Evolutionary conservation across 441 rosid genomes (phyloP).

Genomic region (Jatropha multifida): DNA sequence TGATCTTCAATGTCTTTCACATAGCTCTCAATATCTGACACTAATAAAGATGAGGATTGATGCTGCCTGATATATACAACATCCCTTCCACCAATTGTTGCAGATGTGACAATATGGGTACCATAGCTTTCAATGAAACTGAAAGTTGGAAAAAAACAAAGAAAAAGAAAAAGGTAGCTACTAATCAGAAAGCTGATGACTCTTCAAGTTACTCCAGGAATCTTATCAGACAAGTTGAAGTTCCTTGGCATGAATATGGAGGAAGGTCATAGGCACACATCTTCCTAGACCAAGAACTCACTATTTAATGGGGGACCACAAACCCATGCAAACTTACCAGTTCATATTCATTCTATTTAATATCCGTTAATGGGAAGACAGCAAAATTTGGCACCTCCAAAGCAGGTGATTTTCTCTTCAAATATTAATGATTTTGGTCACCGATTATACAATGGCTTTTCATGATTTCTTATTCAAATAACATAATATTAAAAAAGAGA

Average conservation of each 20-base stretch:
- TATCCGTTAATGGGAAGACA: background rate
- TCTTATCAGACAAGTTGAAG: background rate
- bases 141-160: slow-evolving; percentile 26
- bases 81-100: slow-evolving; percentile 73
- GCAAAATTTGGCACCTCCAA: background rate
- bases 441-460: background rate
- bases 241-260: background rate
- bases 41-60: slow-evolving; percentile 55
- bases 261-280: background rate
- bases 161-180: background rate
- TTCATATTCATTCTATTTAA: background rate
- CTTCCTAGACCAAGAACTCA: background rate
- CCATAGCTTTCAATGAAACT: slow-evolving; percentile 73
- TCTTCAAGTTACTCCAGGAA: slow-evolving; percentile 11
- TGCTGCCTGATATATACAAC: slow-evolving; percentile 65
- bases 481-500: background rate
- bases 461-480: background rate
- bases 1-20: slow-evolving; percentile 59
- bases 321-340: background rate
- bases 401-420: background rate
- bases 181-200: slow-evolving; percentile 25
- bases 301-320: background rate
- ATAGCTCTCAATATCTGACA: slow-evolving; percentile 52
- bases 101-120: slow-evolving; percentile 66
- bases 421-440: background rate